A percentile compares a stretch with the other conserved stretches of the same genome.
phyloP scores from a whole-genome alignment of 2,329 filamentous ascomycete genomes.

The Coniochaeta hoffmannii region DNA sequence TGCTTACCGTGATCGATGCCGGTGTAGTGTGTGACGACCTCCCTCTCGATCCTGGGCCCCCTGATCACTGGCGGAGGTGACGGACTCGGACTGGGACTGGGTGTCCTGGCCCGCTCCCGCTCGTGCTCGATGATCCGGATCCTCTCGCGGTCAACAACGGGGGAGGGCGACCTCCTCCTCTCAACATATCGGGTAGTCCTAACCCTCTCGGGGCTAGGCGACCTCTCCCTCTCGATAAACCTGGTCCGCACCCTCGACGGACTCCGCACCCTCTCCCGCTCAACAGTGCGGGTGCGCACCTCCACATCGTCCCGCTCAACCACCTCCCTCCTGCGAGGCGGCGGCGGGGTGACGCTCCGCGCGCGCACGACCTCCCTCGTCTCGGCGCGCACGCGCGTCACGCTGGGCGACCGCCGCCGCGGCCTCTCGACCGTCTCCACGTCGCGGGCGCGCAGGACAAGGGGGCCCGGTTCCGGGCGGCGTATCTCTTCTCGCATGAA shows the following conservation, averaged over 20 bases:
- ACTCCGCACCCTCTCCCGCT: constrained; percentile 22
- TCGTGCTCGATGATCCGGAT: constrained; percentile 45
- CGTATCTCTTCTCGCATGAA: constrained; percentile 45
- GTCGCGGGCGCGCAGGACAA: constrained; percentile 48
- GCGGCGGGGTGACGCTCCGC: constrained; percentile 29
- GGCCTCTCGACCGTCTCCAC: constrained; percentile 45
- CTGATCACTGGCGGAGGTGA: constrained; percentile 59
- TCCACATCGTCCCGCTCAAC: constrained; percentile 21
- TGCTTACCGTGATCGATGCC: constrained; percentile 77
- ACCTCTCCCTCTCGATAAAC: constrained; percentile 32
- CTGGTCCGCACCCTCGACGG: constrained; percentile 20
- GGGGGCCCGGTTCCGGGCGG: constrained; percentile 38
- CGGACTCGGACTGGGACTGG: constrained; percentile 39
- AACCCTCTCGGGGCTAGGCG: constrained; percentile 25
- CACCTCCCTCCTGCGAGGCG: constrained; percentile 20
- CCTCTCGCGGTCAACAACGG: constrained; percentile 33
- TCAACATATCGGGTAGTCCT: constrained; percentile 16
- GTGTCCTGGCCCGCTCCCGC: constrained; percentile 34
- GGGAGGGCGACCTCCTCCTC: constrained; percentile 32
- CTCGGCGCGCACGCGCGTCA: constrained; percentile 29
- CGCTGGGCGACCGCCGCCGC: constrained; percentile 35
- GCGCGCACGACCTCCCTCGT: constrained; percentile 31
- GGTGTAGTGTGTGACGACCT: constrained; percentile 82
- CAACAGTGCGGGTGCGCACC: constrained; percentile 16
- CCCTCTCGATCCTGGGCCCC: constrained; percentile 75